A percentile compares a stretch with the other conserved stretches of the same genome.
These are phyloP conservation scores for Tolypocladium tundrense DNA, from an alignment of 2,329 filamentous ascomycete species.

Conservation along the genomic window DNA sequence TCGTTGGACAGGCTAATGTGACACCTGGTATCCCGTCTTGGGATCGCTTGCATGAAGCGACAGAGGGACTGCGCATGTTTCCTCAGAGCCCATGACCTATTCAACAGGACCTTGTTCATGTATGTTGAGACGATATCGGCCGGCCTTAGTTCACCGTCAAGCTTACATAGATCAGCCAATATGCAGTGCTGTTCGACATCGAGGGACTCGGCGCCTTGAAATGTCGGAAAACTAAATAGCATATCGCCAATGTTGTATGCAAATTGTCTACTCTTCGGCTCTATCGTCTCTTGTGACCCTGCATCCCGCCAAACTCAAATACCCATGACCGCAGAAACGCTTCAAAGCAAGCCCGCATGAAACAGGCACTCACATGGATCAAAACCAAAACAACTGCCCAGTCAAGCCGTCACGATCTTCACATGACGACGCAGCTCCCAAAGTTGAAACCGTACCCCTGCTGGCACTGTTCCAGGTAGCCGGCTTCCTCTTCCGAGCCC, in stretches of 20 bases:
- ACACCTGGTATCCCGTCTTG: background rate
- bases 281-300: background rate
- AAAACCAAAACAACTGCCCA: background rate
- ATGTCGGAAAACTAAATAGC: background rate
- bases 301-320: background rate
- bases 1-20: background rate
- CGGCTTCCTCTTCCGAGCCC: slow-evolving; percentile 59
- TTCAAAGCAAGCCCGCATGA: background rate
- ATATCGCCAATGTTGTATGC: background rate
- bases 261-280: background rate
- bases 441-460: slow-evolving; percentile 34
- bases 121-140: too few species aligned
- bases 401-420: background rate
- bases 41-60: background rate
- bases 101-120: too few species aligned
- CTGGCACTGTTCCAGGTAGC: slow-evolving; percentile 65
- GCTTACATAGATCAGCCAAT: too few species aligned
- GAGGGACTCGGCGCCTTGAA: background rate
- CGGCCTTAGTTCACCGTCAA: too few species aligned
- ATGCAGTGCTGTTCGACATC: background rate
- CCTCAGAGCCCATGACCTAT: too few species aligned
- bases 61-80: too few species aligned
- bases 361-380: background rate
- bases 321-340: background rate
- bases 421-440: slow-evolving; percentile 45